Percentiles rank a stretch among this genome's conserved stretches.
Evolutionary conservation across 371 early-diverging fungal genomes (phyloP).

Genomic region (Rhizopus microsporus): DNA sequence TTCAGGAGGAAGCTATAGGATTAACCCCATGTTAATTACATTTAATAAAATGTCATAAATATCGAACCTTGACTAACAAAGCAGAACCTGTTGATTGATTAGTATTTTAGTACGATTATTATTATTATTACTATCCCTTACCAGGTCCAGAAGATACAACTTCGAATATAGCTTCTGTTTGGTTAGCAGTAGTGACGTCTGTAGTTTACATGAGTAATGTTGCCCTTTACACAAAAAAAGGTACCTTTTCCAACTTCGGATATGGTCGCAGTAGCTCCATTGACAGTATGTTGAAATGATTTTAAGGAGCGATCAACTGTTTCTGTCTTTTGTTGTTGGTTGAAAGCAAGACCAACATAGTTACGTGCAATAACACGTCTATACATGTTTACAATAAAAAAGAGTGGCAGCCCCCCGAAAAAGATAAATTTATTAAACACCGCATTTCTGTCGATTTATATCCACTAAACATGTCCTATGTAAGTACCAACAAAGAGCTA

Average conservation of each 20-base stretch:
- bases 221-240: not conserved
- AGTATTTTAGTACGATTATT: not conserved
- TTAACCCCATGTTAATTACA: slow-evolving; percentile 18
- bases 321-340: slow-evolving; percentile 17
- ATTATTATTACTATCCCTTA: slow-evolving; percentile 14
- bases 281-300: slow-evolving; percentile 22
- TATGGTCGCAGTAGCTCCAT: slow-evolving; percentile 20
- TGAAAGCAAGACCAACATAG: slow-evolving; percentile 32
- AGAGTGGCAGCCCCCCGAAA: not conserved
- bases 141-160: slow-evolving; percentile 61
- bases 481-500: too few species aligned
- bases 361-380: slow-evolving; percentile 23
- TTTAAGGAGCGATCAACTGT: slow-evolving; percentile 31
- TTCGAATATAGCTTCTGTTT: slow-evolving; percentile 62
- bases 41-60: slow-evolving; percentile 12
- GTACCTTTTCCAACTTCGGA: slow-evolving; percentile 28
- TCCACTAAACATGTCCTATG: too few species aligned
- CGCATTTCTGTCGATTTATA: not conserved
- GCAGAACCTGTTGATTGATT: slow-evolving; percentile 34
- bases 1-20: slow-evolving; percentile 55
- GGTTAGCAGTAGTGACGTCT: slow-evolving; percentile 47
- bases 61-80: slow-evolving; percentile 43
- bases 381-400: slow-evolving; percentile 19
- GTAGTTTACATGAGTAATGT: slow-evolving; percentile 10
- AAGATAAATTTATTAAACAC: slow-evolving; percentile 11